Evolutionary conservation across 2,329 filamentous ascomycete genomes (phyloP).

Genomic region (Thelonectria olida): DNA sequence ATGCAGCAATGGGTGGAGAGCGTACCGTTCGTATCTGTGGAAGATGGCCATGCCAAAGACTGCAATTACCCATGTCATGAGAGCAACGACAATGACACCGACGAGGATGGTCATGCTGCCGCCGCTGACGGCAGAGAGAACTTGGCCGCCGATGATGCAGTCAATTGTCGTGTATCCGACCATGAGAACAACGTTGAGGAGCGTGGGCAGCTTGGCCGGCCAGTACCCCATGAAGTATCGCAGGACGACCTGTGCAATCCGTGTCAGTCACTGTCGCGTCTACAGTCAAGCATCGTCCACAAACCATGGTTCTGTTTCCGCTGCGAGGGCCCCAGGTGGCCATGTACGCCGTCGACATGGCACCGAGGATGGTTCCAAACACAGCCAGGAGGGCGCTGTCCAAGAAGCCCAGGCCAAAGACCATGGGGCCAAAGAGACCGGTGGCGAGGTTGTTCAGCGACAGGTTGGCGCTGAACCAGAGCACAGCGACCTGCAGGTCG

Average conservation of each 20-base stretch:
- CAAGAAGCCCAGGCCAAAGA: conserved; percentile 76
- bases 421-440: conserved; percentile 72
- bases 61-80: conserved; percentile 79
- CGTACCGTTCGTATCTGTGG: conserved; percentile 73
- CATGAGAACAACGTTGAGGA: conserved; percentile 63
- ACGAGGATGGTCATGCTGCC: conserved; percentile 73
- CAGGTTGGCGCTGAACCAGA: conserved; percentile 57
- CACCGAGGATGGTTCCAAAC: conserved; percentile 80
- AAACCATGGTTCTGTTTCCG: conserved; percentile 78
- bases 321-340: conserved; percentile 79
- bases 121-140: conserved; percentile 77
- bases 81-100: conserved; percentile 78
- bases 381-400: conserved; percentile 77
- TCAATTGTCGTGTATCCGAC: conserved; percentile 84
- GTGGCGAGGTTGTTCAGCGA: conserved; percentile 66
- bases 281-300: background rate
- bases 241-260: conserved; percentile 62
- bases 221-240: conserved; percentile 80
- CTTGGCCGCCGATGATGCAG: conserved; percentile 80
- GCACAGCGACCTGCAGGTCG: conserved; percentile 51
- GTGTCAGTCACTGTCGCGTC: conserved; percentile 8
- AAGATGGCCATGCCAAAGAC: conserved; percentile 64
- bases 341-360: conserved; percentile 78
- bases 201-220: conserved; percentile 44
- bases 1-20: fast-evolving